Percentiles rank a stretch among this genome's conserved stretches.
These are phyloP conservation scores for Carallia pectinifolia DNA, from an alignment of 345 rosid genomes.

Conservation along the genomic window DNA sequence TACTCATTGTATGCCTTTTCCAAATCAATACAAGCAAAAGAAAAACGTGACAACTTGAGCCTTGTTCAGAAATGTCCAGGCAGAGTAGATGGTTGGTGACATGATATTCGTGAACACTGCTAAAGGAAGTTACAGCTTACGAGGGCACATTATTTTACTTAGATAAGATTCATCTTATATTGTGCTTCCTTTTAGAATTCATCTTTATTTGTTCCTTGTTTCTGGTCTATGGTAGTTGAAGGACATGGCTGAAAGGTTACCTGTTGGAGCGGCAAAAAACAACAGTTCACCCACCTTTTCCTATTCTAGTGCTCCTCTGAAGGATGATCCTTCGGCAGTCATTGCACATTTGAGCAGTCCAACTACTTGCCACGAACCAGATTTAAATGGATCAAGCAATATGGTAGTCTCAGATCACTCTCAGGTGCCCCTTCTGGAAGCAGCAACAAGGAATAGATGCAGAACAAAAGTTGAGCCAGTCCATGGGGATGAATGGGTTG, in stretches of 20 bases:
- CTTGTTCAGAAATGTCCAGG: neutral
- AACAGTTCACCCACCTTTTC: conserved; percentile 17
- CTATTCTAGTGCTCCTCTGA: conserved; percentile 6
- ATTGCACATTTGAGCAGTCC: conserved; percentile 14
- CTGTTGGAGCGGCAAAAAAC: conserved; percentile 25
- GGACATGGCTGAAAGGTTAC: conserved; percentile 30
- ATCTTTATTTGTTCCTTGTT: no score
- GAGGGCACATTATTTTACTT: neutral
- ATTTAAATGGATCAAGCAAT: conserved; percentile 19
- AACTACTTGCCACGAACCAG: conserved; percentile 8
- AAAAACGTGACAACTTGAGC: neutral
- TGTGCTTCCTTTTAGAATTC: neutral
- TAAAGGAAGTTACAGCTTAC: neutral
- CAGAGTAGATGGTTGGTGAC: neutral
- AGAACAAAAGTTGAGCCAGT: conserved; percentile 19
- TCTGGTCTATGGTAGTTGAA: conserved; percentile 33
- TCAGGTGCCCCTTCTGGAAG: conserved; percentile 8
- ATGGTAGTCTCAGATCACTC: conserved; percentile 8
- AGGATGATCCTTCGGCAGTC: conserved; percentile 12
- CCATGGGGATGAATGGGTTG: conserved; percentile 31
- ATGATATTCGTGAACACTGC: neutral
- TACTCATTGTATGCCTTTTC: no score
- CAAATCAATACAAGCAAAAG: no score
- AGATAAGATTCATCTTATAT: neutral
- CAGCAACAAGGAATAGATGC: conserved; percentile 15